Conservation (phyloP, 2,329 filamentous ascomycete species). For the Alternaria sp. region DNA sequence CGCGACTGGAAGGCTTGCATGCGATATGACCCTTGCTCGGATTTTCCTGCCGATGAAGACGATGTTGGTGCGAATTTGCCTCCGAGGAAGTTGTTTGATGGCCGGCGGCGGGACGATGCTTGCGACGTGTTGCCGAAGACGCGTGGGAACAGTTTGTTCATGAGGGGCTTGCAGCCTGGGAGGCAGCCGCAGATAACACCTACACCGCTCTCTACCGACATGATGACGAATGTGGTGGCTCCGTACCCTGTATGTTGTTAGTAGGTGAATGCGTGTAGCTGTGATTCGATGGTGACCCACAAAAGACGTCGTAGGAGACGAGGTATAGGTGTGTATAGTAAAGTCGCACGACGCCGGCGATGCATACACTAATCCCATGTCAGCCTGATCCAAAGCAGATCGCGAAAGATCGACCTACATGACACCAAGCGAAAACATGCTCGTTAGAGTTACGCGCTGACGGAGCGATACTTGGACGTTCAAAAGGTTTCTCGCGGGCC, state of each 20-base stretch:
- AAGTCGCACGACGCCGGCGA: constrained; percentile 38
- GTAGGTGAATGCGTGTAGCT: not conserved
- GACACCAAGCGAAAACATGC: constrained; percentile 40
- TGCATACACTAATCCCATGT: constrained; percentile 36
- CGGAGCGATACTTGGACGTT: constrained; percentile 33
- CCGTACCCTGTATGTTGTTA: constrained; percentile 26
- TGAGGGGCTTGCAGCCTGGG: constrained; percentile 40
- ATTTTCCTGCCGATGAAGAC: not conserved
- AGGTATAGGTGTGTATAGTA: constrained; percentile 38
- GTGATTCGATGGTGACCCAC: constrained; percentile 12
- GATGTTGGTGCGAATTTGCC: not conserved
- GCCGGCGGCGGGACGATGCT: constrained; percentile 11
- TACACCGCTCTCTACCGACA: constrained; percentile 34
- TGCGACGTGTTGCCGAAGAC: constrained; percentile 27
- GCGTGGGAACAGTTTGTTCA: constrained; percentile 33
- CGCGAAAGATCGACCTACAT: constrained; percentile 18
- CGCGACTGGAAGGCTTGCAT: not conserved
- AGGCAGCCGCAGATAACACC: constrained; percentile 44
- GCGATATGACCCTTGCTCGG: constrained; percentile 1
- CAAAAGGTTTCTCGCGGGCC: constrained; percentile 38
- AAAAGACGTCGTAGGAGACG: constrained; percentile 34
- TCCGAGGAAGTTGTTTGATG: constrained; percentile 1
- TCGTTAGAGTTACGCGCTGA: constrained; percentile 36
- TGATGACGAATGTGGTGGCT: constrained; percentile 33
- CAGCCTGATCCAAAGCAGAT: constrained; percentile 16